Base-by-base conservation (phyloP, 768 basidiomycete species). In the Hemileccinum rubropunctum region DNA sequence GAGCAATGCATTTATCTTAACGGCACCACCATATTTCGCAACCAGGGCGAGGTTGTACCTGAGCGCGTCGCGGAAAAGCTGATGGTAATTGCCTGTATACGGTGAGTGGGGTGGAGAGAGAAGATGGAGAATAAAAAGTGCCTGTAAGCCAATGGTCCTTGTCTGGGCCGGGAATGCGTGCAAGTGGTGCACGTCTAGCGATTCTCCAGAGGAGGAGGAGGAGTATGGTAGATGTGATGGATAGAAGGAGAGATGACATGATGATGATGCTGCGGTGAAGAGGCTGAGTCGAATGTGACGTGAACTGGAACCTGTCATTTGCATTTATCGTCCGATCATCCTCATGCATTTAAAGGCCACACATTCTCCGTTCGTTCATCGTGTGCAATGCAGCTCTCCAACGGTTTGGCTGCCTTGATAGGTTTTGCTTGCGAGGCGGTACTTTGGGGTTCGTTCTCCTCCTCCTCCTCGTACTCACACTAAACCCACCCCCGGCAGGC, bases 91-190 rank as follows among this genome's bases (percentile, higher is more conserved):
- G 14, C 71, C 71, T 72, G 47, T 2, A 20, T 14, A 33, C 1
- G 28, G 32, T 43, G 18, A n/a, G 36, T 17, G 12, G 18, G 15
- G 20, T 6, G 21, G 27, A 7, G 20, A 13, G 12, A 6, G 14
- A 1, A 17, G 23, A 17, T 10, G n/a, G 8, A 23, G 14, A 21
- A 26, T 4, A 11, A 2, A 14, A 44, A 32, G 21, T 45, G 62
- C 71, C 71, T 44, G 64, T 68, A 15, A 73, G 37, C 71, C 71
- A 72, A 23, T 65, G 62, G 14, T 73, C 71, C 39, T 52, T 69
- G 10, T 27, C n/a, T 14, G 71, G 71, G 1, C 71, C 71, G 0
- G 47, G 57, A 17, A 71, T 55, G 42, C 27, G 15, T 6, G 57
- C 54, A 28, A 71, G 57, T 12, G 28, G 28, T 4, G 28, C 11